Evolutionary conservation across 495 filamentous ascomycete genomes (phyloP).

Genomic region (Diplogelasinospora grovesii): DNA sequence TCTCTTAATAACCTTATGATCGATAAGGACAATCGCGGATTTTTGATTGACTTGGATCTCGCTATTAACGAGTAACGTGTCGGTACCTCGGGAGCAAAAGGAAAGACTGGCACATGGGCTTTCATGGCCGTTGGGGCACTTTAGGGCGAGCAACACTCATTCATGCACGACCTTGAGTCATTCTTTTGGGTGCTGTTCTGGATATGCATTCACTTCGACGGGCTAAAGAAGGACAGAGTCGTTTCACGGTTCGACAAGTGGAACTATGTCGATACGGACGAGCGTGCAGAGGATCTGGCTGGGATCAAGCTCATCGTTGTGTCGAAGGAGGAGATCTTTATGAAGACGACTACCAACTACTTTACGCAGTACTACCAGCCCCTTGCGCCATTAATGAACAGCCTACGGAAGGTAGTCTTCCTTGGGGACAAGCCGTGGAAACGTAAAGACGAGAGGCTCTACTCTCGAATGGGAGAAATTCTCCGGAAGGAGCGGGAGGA

Average conservation of each 20-base stretch:
- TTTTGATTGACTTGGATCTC: conserved; percentile 41
- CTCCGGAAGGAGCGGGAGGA: conserved; percentile 10
- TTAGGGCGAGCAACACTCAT: conserved; percentile 29
- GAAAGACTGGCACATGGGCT: conserved; percentile 36
- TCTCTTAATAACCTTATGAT: conserved; percentile 36
- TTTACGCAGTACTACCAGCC: conserved; percentile 24
- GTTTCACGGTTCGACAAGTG: conserved; percentile 12
- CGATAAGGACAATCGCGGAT: conserved; percentile 28
- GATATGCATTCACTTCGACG: conserved; percentile 37
- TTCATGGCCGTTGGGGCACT: conserved; percentile 38
- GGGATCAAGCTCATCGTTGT: conserved; percentile 4
- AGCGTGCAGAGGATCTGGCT: too few species aligned
- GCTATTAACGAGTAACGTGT: conserved; percentile 27
- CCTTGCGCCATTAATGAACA: conserved; percentile 24
- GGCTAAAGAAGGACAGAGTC: conserved; percentile 8
- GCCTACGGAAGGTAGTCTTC: conserved; percentile 31
- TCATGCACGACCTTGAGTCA: conserved; percentile 44
- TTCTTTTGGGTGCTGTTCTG: conserved; percentile 49
- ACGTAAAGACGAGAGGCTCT: too few species aligned
- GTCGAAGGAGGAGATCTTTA: conserved; percentile 29
- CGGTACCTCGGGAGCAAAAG: conserved; percentile 28
- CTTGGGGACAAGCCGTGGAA: conserved; percentile 26
- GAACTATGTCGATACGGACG: conserved; percentile 1
- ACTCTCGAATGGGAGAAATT: conserved; percentile 20
- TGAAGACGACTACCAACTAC: conserved; percentile 17